Base-by-base conservation (phyloP, 1,139 yeast genomes). In the Blastobotrys capitulatus region DNA sequence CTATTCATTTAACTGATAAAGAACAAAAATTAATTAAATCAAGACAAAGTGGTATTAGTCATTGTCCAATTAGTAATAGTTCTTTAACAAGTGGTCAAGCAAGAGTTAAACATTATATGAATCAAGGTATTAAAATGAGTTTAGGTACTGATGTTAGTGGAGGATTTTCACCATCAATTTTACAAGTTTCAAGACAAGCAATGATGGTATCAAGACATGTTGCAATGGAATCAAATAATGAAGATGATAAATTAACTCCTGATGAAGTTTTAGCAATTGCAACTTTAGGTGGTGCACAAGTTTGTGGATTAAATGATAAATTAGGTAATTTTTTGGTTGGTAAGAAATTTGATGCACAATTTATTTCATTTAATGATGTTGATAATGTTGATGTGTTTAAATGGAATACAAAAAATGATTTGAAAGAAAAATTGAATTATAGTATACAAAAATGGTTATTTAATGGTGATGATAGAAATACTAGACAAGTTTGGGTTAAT, bases 71-170 rank as follows among this genome's bases (percentile, higher is more conserved):
- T 13, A 86, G 96, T 35, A 92, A 92, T 64, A 82, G 95, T 0
- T 82, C 95, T 26, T 77, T 92, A 52, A 82, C 95, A 1, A 84
- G 95, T 20, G 98, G 98, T 12, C 94, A 88, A 65, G 94, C 96
- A 6, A 86, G 92, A 18, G 79, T 92, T 7, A 75, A 86, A 57
- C 79, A 83, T 73, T 70, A 87, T 46, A 71, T 89, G 51, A 74
- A 83, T 46, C 75, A 77, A 48, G 79, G 78, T 10, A 76, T 90
- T 56, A 85, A 87, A 53, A 92, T 90, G 18, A 79, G 94, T 8
- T 74, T 92, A 47, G 98, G 98, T 1, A 85, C 96, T 0, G 98
- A 92, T 64, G 79, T 90, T 22, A 85, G 96, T 41, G 98, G 96
- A 8, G 98, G 98, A 0, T 88, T 78, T 66, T 80, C 94, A 13